These are phyloP conservation scores for Penicillium desertorum DNA, from an alignment of 495 filamentous ascomycete genomes.

Conservation along the genomic window DNA sequence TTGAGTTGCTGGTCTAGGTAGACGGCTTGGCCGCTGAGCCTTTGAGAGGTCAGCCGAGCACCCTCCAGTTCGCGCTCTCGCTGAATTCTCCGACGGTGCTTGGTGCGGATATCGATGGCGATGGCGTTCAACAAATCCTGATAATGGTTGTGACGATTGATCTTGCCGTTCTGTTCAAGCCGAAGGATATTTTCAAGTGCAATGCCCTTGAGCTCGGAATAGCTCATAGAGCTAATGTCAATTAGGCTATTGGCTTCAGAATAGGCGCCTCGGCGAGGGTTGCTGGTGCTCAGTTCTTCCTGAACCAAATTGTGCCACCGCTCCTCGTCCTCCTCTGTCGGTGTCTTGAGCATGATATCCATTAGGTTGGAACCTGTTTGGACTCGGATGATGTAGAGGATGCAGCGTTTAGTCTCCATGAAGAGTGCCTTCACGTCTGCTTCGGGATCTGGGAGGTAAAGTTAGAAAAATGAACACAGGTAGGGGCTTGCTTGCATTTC, in stretches of 20 bases:
- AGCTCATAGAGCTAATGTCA: slow-evolving; percentile 87
- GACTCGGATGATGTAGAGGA: slow-evolving; percentile 96
- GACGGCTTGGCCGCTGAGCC: slow-evolving; percentile 85
- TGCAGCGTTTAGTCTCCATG: slow-evolving; percentile 96
- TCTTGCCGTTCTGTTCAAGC: slow-evolving; percentile 79
- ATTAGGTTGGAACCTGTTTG: slow-evolving; percentile 89
- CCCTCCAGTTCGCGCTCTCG: slow-evolving; percentile 87
- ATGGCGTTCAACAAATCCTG: slow-evolving; percentile 97
- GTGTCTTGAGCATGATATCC: slow-evolving; percentile 91
- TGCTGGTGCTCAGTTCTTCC: slow-evolving; percentile 75
- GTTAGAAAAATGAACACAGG: slow-evolving; percentile 10
- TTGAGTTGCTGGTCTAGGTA: slow-evolving; percentile 94
- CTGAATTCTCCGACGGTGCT: slow-evolving; percentile 88
- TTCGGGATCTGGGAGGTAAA: slow-evolving; percentile 65
- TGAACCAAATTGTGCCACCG: slow-evolving; percentile 79
- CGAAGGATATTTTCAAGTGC: slow-evolving; percentile 92
- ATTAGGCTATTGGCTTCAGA: slow-evolving; percentile 82
- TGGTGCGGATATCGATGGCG: slow-evolving; percentile 93
- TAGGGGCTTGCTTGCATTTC: slow-evolving; percentile 3
- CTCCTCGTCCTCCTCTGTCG: slow-evolving; percentile 81
- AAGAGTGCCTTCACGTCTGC: slow-evolving; percentile 87
- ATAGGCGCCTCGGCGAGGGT: slow-evolving; percentile 76
- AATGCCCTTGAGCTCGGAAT: slow-evolving; percentile 86
- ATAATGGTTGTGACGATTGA: slow-evolving; percentile 89
- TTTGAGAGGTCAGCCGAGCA: slow-evolving; percentile 76